phyloP scores from a whole-genome alignment of 73 alveolate species.

The Paramecium biaurelia region DNA sequence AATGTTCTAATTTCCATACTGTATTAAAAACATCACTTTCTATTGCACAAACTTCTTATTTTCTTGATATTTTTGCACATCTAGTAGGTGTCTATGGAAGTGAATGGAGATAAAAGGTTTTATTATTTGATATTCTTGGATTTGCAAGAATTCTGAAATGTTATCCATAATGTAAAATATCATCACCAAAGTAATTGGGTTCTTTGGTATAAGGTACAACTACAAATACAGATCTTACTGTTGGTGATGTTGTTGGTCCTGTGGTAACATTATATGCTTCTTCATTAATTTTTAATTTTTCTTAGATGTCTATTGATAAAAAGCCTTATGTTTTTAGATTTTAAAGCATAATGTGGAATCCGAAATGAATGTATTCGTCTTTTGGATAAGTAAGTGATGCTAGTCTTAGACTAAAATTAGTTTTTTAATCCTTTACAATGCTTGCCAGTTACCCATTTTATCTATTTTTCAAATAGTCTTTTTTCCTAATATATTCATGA shows the following conservation, averaged over 20 bases:
- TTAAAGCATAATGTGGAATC: slow-evolving; percentile 16
- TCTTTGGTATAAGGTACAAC: slow-evolving; percentile 35
- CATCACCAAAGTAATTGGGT: slow-evolving; percentile 13
- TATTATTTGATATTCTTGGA: slow-evolving; percentile 51
- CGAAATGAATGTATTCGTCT: slow-evolving; percentile 46
- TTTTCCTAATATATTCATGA: background rate
- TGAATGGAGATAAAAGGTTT: slow-evolving; percentile 13
- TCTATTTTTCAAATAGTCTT: background rate
- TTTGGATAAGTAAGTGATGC: background rate
- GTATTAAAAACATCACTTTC: slow-evolving; percentile 42
- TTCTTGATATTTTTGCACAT: slow-evolving; percentile 63
- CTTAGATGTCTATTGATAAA: slow-evolving; percentile 51
- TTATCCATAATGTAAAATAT: slow-evolving; percentile 57
- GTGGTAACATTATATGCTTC: slow-evolving; percentile 59
- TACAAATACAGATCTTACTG: slow-evolving; percentile 59
- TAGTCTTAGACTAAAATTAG: background rate
- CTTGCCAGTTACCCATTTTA: slow-evolving; percentile 47
- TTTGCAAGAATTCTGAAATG: slow-evolving; percentile 52
- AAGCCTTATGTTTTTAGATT: slow-evolving; percentile 44
- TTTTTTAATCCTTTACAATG: slow-evolving; percentile 23
- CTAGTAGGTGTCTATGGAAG: slow-evolving; percentile 50
- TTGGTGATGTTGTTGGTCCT: slow-evolving; percentile 34
- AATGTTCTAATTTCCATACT: slow-evolving; percentile 58
- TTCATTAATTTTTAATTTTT: slow-evolving; percentile 35
- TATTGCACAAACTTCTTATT: slow-evolving; percentile 55